Evolutionary conservation across 2,329 filamentous ascomycete genomes (phyloP), one percentile per base, ranked within the genome.

Genomic region (Talaromyces sp.): DNA sequence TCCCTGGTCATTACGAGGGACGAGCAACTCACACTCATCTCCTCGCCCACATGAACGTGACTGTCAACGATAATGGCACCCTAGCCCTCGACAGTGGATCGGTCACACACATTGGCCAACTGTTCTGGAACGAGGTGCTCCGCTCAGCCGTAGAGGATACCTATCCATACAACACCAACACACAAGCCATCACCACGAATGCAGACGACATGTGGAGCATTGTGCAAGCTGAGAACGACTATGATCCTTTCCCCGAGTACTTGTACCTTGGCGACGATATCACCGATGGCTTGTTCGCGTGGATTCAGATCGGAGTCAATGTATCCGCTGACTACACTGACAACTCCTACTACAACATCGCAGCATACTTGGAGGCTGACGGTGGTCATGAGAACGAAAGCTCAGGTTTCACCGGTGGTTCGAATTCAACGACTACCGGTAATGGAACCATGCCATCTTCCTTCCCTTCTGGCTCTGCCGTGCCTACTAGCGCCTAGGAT

Each of bases 231-330:
- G 78, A 77, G 58, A 77, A 75, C 5, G 75, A 79, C 45, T 82
- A 82, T 62, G 82, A 84, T 65, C 84, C 84, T 0, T 81, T 86
- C 71, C 76, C 84, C 11, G 81, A 86, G 71, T 86, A 84, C 66
- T 76, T 84, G 49, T 81, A 84, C 62, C 80, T 86, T 31, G 83
- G 84, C 3, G 80, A 85, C 35, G 73, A 76, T 22, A 71, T 84
- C 22, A 69, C 75, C 11, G 81, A 83, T 66, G 81, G 82, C 19
- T 69, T 84, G 31, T 78, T 83, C 43, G 81, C 79, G 13, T 84
- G 81, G 81, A 83, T 84, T 67, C 77, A 79, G 66, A 78, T 83
- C 33, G 81, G 81, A 39, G 77, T 83, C 67, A 81, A 83, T 66
- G 70, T 69, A 16, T 80, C 77, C 0, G 77, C 76, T 0, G 71